phyloP scores from a whole-genome alignment of 176 grass and related monocot genomes.

The Juncus inflexus region DNA sequence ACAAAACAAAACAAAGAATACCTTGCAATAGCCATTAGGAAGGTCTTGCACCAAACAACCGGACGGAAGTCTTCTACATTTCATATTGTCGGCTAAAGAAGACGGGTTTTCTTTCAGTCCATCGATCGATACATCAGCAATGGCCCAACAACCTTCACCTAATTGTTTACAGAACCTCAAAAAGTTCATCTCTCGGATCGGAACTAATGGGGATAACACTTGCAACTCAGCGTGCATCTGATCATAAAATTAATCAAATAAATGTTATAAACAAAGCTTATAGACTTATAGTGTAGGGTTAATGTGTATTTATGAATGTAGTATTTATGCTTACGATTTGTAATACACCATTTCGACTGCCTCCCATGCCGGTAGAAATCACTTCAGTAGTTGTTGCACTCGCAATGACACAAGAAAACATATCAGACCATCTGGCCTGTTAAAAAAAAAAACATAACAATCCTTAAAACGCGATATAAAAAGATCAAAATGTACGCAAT shows the following conservation, averaged over 20 bases:
- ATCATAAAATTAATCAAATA: constrained; percentile 17
- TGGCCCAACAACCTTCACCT: constrained; percentile 58
- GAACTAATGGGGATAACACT: constrained; percentile 81
- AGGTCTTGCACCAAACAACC: constrained; percentile 78
- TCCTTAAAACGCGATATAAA: constrained; percentile 13
- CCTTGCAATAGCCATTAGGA: constrained; percentile 81
- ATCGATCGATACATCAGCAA: constrained; percentile 89
- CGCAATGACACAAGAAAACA: constrained; percentile 86
- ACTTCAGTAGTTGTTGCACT: constrained; percentile 52
- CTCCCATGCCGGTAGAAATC: constrained; percentile 52
- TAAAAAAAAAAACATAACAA: constrained; percentile 22
- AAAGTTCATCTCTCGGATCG: constrained; percentile 61
- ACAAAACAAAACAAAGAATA: constrained; percentile 23
- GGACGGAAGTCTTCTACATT: constrained; percentile 70
- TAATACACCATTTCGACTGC: constrained; percentile 76
- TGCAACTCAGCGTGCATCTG: constrained; percentile 91
- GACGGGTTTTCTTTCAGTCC: constrained; percentile 43
- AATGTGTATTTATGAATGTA: background rate
- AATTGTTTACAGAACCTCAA: constrained; percentile 84
- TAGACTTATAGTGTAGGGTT: too few species aligned
- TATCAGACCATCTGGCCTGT: constrained; percentile 52
- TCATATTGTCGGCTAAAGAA: constrained; percentile 30
- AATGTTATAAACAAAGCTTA: background rate
- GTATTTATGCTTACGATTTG: constrained; percentile 65
- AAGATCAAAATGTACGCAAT: background rate